Percentiles rank a stretch among this genome's conserved stretches.
These are phyloP conservation scores for Sphaerobolus stellatus DNA, from an alignment of 1,284 basidiomycete species.

Conservation along the genomic window DNA sequence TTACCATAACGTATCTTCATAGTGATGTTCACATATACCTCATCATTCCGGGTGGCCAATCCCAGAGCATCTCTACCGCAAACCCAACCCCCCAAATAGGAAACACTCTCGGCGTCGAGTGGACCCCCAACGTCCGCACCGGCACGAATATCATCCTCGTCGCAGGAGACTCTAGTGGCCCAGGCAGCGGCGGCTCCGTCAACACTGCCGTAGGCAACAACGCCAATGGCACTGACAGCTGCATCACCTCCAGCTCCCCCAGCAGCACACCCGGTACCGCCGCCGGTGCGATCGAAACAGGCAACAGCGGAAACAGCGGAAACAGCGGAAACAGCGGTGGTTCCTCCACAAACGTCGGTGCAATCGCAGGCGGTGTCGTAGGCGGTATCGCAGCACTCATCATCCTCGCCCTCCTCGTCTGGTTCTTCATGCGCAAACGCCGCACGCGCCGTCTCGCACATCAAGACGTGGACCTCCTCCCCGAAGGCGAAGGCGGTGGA, in stretches of 20 bases:
- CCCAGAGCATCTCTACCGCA: conserved; percentile 59
- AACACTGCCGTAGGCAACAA: conserved; percentile 51
- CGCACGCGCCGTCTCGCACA: conserved; percentile 42
- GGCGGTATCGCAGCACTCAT: conserved; percentile 56
- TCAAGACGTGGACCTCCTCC: conserved; percentile 61
- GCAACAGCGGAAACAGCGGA: conserved; percentile 13
- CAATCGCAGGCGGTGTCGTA: conserved; percentile 67
- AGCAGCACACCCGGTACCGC: conserved; percentile 73
- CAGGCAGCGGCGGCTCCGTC: conserved; percentile 65
- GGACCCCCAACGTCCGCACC: conserved; percentile 60
- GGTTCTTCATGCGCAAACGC: conserved; percentile 55
- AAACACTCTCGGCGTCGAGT: conserved; percentile 62
- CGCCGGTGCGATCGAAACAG: conserved; percentile 53
- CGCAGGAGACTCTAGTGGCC: conserved; percentile 63
- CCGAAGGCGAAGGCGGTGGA: conserved; percentile 58
- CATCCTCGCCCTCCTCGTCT: conserved; percentile 41
- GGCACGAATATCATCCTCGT: conserved; percentile 65
- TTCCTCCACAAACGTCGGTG: conserved; percentile 49
- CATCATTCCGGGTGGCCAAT: conserved; percentile 75
- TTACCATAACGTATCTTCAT: not conserved
- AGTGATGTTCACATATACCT: conserved; percentile 64
- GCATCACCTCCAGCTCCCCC: conserved; percentile 59
- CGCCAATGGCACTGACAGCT: conserved; percentile 41
- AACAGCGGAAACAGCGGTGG: conserved; percentile 12
- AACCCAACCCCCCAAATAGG: conserved; percentile 38